phyloP scores from a whole-genome alignment of 805 yeast species.

The Candida rishiriensis region DNA sequence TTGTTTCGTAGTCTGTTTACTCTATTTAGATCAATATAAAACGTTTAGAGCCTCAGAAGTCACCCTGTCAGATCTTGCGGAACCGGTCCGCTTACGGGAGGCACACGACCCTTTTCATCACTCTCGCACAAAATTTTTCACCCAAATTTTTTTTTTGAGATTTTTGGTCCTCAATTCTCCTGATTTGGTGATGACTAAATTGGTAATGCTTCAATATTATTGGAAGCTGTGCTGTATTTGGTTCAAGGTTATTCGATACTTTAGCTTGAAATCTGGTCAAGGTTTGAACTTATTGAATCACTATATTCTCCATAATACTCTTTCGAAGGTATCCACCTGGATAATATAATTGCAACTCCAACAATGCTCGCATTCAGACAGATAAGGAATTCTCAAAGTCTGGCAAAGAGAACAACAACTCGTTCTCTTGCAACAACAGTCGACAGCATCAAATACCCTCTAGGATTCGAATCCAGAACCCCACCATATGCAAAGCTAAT shows the following conservation, averaged over 20 bases:
- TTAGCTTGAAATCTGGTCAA: background rate
- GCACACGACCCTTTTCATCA: no score
- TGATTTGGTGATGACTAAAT: conserved; percentile 2
- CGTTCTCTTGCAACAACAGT: conserved; percentile 26
- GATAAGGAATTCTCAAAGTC: conserved; percentile 3
- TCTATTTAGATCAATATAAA: no score
- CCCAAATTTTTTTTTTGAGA: no score
- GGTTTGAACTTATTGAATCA: no score
- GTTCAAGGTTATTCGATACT: background rate
- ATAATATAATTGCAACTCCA: background rate
- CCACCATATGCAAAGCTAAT: conserved; percentile 86
- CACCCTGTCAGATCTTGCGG: no score
- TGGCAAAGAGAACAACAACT: conserved; percentile 5
- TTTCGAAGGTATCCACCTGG: background rate
- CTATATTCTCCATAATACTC: no score
- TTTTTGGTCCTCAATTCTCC: no score
- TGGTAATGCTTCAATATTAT: conserved; percentile 1
- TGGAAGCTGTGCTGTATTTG: background rate
- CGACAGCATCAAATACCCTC: conserved; percentile 41
- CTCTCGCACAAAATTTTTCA: no score
- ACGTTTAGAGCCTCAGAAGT: no score
- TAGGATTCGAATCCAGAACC: conserved; percentile 60
- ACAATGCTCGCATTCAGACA: conserved; percentile 11
- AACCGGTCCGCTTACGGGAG: no score
- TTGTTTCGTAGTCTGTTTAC: conserved; percentile 4